These are phyloP conservation scores for Fagus crenata DNA, from an alignment of 306 rosid species.

Conservation along the genomic window DNA sequence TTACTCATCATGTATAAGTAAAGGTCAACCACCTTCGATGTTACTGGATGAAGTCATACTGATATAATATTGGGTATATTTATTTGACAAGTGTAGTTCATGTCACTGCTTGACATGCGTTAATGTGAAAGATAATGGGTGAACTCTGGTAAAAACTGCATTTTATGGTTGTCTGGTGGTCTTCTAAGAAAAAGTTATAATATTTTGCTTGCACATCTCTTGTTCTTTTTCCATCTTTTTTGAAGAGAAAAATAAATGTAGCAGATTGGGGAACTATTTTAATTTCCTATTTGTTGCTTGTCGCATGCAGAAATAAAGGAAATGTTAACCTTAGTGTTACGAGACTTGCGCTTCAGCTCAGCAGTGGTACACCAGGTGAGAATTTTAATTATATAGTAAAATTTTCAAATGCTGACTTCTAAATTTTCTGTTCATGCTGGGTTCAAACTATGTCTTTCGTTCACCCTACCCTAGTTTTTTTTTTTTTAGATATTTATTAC, in stretches of 20 bases:
- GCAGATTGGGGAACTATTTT: constrained; percentile 23
- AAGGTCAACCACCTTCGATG: not conserved
- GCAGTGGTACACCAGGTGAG: constrained; percentile 97
- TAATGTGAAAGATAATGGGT: not conserved
- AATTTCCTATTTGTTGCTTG: constrained; percentile 33
- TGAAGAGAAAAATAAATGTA: not conserved
- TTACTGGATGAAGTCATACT: not conserved
- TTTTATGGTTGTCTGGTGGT: not conserved
- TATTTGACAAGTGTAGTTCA: not conserved
- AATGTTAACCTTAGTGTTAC: constrained; percentile 63
- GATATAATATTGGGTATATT: not conserved
- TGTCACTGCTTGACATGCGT: not conserved
- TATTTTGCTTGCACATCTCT: not conserved
- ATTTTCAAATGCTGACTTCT: constrained; percentile 13
- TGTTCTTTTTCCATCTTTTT: not conserved
- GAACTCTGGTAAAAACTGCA: not conserved
- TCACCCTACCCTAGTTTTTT: not conserved
- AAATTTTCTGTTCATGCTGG: not conserved
- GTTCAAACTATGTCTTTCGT: not conserved
- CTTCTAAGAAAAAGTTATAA: not conserved
- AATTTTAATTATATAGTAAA: constrained; percentile 13
- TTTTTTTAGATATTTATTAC: not conserved
- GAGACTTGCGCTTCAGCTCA: constrained; percentile 73
- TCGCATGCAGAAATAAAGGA: constrained; percentile 79
- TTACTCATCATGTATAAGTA: not conserved